Conservation (phyloP, 2,329 filamentous ascomycete genomes). For the Ceratocystis papillata region DNA sequence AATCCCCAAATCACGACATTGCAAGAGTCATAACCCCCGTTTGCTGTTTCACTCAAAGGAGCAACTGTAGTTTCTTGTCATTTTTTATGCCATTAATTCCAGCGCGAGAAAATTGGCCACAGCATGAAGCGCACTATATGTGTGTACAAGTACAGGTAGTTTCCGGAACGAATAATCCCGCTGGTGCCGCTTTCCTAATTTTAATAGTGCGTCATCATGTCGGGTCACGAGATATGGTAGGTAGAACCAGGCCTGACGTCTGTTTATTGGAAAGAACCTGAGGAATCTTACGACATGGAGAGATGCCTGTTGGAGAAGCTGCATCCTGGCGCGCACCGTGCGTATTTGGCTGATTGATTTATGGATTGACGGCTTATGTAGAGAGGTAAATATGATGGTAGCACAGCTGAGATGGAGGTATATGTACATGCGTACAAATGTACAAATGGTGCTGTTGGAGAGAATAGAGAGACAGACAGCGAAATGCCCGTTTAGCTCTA, state of each 20-base stretch:
- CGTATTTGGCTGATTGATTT: neutral
- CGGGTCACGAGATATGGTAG: constrained; percentile 1
- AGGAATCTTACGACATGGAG: constrained; percentile 10
- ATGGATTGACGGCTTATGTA: neutral
- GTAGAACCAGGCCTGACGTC: constrained; percentile 1
- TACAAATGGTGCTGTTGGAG: neutral
- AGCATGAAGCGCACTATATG: neutral
- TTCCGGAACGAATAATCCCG: constrained; percentile 7
- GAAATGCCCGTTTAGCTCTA: neutral
- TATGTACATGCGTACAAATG: neutral
- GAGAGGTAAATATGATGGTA: neutral
- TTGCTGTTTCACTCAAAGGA: neutral
- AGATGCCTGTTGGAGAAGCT: constrained; percentile 7
- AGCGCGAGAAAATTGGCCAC: neutral
- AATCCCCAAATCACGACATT: neutral
- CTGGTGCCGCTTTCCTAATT: constrained; percentile 5
- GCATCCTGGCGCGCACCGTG: neutral
- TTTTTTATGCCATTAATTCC: neutral
- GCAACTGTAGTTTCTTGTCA: neutral
- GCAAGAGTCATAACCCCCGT: neutral
- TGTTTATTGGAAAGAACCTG: constrained; percentile 7
- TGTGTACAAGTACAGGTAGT: neutral
- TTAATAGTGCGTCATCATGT: neutral
- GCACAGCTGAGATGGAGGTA: neutral
- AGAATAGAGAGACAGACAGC: neutral